Evolutionary conservation across 2,329 filamentous ascomycete species (phyloP).

Genomic region (Colletotrichum sp.): DNA sequence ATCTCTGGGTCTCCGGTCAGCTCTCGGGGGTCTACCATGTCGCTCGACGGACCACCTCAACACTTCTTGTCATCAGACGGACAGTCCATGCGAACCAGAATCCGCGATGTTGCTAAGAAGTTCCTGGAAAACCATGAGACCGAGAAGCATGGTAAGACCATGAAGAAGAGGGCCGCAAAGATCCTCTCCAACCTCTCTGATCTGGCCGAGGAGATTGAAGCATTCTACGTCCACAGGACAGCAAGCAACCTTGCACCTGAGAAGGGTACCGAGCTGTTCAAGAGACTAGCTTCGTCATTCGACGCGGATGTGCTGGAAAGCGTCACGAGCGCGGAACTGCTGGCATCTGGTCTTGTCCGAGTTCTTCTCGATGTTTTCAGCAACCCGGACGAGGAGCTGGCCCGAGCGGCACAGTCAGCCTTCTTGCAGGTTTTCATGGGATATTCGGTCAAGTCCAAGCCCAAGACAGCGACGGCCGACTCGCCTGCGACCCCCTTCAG

Average conservation of each 20-base stretch:
- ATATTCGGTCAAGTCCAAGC: conserved; percentile 68
- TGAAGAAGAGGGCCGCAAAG: conserved; percentile 79
- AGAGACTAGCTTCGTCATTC: conserved; percentile 80
- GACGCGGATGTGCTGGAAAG: conserved; percentile 88
- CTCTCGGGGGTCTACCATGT: conserved; percentile 71
- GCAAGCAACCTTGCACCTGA: conserved; percentile 48
- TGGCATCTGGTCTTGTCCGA: conserved; percentile 88
- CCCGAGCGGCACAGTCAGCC: conserved; percentile 74
- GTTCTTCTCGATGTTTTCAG: conserved; percentile 84
- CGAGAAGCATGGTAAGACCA: conserved; percentile 70
- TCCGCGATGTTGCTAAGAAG: conserved; percentile 77
- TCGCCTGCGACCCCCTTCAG: conserved; percentile 86
- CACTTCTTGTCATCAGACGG: conserved; percentile 52
- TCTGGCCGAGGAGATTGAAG: conserved; percentile 74
- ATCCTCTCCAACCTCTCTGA: conserved; percentile 77
- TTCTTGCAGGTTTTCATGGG: conserved; percentile 96
- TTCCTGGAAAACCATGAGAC: conserved; percentile 87
- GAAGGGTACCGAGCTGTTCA: conserved; percentile 72
- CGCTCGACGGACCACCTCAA: conserved; percentile 60
- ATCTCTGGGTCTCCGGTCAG: conserved; percentile 71
- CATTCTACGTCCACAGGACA: conserved; percentile 68
- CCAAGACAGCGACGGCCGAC: conserved; percentile 67
- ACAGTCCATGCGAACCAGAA: conserved; percentile 72
- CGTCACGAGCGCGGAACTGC: conserved; percentile 92
- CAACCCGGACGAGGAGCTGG: conserved; percentile 66